A percentile compares a stretch with the other conserved stretches of the same genome.
phyloP scores from a whole-genome alignment of 768 basidiomycete genomes.

The Mycena latifolia region DNA sequence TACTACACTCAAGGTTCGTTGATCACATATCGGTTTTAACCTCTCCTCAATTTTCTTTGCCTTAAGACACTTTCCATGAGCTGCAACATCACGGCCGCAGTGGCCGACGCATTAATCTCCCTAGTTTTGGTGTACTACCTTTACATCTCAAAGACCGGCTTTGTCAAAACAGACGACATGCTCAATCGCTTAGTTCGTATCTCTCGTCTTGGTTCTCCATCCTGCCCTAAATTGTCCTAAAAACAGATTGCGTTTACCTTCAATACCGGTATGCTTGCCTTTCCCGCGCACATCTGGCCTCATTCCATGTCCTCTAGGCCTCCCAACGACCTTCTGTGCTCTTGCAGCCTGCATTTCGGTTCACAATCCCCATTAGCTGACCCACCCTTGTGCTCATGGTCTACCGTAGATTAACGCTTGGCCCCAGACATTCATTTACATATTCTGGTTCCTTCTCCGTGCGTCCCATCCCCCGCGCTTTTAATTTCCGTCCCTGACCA shows the following conservation, averaged over 20 bases:
- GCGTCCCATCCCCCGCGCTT: neutral
- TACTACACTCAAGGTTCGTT: slow-evolving; percentile 5
- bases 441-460: slow-evolving; percentile 23
- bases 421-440: slow-evolving; percentile 20
- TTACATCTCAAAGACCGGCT: slow-evolving; percentile 24
- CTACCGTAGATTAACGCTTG: slow-evolving; percentile 9
- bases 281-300: no score
- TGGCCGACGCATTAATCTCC: slow-evolving; percentile 28
- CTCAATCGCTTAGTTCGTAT: slow-evolving; percentile 29
- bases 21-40: neutral
- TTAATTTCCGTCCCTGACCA: no score
- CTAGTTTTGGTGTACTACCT: slow-evolving; percentile 25
- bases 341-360: slow-evolving; percentile 13
- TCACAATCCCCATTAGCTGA: no score
- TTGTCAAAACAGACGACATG: slow-evolving; percentile 27
- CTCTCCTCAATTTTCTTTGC: neutral
- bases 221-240: neutral
- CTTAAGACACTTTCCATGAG: slow-evolving; percentile 30
- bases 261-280: no score
- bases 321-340: slow-evolving; percentile 15
- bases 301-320: no score
- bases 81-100: slow-evolving; percentile 30
- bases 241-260: slow-evolving; percentile 6
- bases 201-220: no score
- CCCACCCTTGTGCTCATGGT: neutral